Evolutionary conservation across 352 stramenopile genomes (phyloP).

Genomic region (Blastocystis hominis): DNA sequence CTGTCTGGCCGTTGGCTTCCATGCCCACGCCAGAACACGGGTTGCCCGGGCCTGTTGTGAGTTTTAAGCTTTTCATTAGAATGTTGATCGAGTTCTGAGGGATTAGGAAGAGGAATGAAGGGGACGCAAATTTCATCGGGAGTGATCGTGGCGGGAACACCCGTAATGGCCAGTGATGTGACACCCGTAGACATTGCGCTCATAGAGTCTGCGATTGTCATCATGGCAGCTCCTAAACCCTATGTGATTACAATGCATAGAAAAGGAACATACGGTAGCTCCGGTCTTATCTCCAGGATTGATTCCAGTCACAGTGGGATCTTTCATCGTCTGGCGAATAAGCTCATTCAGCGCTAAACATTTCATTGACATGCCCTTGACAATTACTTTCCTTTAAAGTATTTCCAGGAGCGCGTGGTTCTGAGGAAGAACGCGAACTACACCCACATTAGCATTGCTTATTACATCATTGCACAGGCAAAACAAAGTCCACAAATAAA

Average conservation of each 20-base stretch:
- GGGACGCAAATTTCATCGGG: constrained; percentile 38
- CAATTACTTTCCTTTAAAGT: constrained; percentile 26
- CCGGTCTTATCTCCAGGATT: constrained; percentile 46
- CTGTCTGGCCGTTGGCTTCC: constrained; percentile 27
- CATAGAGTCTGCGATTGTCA: constrained; percentile 47
- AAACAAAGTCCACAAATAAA: background rate
- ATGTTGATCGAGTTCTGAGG: constrained; percentile 53
- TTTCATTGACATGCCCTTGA: background rate
- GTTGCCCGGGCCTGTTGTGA: constrained; percentile 43
- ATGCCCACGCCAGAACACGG: constrained; percentile 42
- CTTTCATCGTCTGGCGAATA: constrained; percentile 26
- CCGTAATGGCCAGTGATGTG: constrained; percentile 23
- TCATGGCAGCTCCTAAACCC: constrained; percentile 7
- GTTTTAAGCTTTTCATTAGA: constrained; percentile 52
- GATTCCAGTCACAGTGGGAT: constrained; percentile 34
- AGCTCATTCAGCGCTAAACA: constrained; percentile 30
- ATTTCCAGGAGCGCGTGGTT: constrained; percentile 6
- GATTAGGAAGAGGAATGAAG: background rate
- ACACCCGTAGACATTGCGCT: background rate
- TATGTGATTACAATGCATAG: background rate
- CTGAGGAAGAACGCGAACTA: constrained; percentile 31
- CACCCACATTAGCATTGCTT: background rate
- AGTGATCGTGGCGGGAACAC: constrained; percentile 37
- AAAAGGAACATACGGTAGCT: background rate
- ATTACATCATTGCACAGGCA: background rate